Evolutionary conservation across 495 filamentous ascomycete genomes (phyloP).

Genomic region (Evansstolkia leycettana): DNA sequence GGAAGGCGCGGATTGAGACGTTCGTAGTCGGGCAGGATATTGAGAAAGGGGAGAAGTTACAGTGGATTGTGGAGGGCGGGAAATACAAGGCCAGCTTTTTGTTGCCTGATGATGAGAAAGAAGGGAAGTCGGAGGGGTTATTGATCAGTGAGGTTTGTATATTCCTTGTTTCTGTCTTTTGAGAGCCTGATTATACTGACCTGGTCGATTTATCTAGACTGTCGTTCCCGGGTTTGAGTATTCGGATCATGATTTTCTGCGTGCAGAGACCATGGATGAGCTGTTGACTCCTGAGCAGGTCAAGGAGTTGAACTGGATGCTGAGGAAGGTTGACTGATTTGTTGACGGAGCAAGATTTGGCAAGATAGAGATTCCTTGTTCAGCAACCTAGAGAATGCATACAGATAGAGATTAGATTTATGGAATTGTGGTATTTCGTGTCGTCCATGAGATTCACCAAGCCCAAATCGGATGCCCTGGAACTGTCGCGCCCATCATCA

Average conservation of each 20-base stretch:
- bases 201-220: constrained; percentile 14
- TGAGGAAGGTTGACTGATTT: constrained; percentile 1
- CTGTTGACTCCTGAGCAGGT: constrained; percentile 35
- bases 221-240: constrained; percentile 57
- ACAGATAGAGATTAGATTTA: no score
- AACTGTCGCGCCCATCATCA: no score
- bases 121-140: constrained; percentile 27
- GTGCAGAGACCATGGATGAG: constrained; percentile 23
- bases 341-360: neutral
- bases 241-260: constrained; percentile 51
- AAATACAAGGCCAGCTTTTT: constrained; percentile 51
- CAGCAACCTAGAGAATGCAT: neutral
- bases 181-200: no score
- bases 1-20: constrained; percentile 38
- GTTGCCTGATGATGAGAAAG: constrained; percentile 28
- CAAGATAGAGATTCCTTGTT: neutral
- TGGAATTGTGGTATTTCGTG: no score
- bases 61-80: constrained; percentile 59
- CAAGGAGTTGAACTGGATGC: constrained; percentile 38
- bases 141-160: constrained; percentile 47
- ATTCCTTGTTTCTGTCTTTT: neutral
- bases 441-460: no score
- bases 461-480: no score
- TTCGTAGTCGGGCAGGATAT: constrained; percentile 50
- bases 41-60: constrained; percentile 42